Base-by-base conservation (phyloP, 2,329 filamentous ascomycete species). In the Westerdykella aurantiaca region DNA sequence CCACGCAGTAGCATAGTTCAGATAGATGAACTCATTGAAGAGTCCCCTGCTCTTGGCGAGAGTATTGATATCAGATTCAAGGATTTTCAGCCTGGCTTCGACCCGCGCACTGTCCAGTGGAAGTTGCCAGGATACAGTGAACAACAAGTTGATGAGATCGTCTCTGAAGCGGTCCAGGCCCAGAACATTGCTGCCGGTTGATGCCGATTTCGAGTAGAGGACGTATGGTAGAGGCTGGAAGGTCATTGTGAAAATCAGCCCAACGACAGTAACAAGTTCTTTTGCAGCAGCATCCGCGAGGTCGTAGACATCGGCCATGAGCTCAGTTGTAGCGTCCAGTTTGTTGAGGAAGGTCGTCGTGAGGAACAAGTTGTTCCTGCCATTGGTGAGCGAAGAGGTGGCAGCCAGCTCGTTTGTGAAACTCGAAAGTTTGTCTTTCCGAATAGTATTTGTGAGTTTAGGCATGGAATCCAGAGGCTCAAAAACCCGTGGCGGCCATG, bases 1-100 rank as follows among this genome's bases (percentile, higher is more conserved):
- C 56, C 60, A 68, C 37, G 48, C 42, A 5, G 54, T 60, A 6
- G 65, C 66, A 44, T 67, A 69, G 45, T 66, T 69, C 25, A 63
- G 40, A 38, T 66, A 63, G 7, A 60, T 42, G 34, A 42, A 60
- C 33, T 47, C 44, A 40, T 47, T 47, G n/a, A 17, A 52, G 3
- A 58, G 46, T 2, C 49, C 54, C 37, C 57, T 51, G 11, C 48
- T 42, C 31, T 51, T 48, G 1, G 57, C 50, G 1, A 55, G 33
- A 0, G 50, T 47, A 9, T 60, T 50, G 6, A 60, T 45, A 16
- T 50, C 46, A 5, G 18, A 33, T 34, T 58, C 46, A 17, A 58
- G 37, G 23, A 34, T 22, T 39, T 51, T 21, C 35, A 55, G 42
- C 6, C 39, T 45, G 1, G 42, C 39, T 34, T 56, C 45, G 13